Conservation (phyloP, 257 asterid species). For the Petunia secreta region DNA sequence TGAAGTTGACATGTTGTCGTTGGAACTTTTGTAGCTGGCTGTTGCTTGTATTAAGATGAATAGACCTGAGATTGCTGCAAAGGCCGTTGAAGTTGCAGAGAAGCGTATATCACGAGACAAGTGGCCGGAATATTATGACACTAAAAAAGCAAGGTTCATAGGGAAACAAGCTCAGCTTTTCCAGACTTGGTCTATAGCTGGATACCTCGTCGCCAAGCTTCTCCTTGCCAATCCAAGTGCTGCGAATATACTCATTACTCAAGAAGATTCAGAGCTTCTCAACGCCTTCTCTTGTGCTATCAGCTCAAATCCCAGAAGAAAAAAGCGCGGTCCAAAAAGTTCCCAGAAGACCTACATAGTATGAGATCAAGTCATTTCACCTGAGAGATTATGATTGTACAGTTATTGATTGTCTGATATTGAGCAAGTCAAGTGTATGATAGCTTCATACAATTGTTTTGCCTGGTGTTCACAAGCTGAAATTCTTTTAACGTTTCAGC, state of each 20-base stretch:
- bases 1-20: background rate
- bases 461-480: slow-evolving; percentile 20
- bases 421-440: slow-evolving; percentile 17
- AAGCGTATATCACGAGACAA: slow-evolving; percentile 60
- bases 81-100: slow-evolving; percentile 65
- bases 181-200: slow-evolving; percentile 82
- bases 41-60: slow-evolving; percentile 77
- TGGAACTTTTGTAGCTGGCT: slow-evolving; percentile 55
- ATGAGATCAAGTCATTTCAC: slow-evolving; percentile 30
- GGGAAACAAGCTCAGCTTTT: slow-evolving; percentile 67
- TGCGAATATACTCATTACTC: slow-evolving; percentile 55
- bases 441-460: slow-evolving; percentile 18
- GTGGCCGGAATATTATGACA: slow-evolving; percentile 82
- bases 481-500: slow-evolving; percentile 21
- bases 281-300: slow-evolving; percentile 71
- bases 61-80: slow-evolving; percentile 72
- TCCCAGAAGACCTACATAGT: slow-evolving; percentile 54
- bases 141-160: slow-evolving; percentile 63
- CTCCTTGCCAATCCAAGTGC: slow-evolving; percentile 58
- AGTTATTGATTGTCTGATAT: slow-evolving; percentile 1
- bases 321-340: slow-evolving; percentile 65
- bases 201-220: slow-evolving; percentile 67
- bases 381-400: slow-evolving; percentile 14
- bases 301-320: slow-evolving; percentile 57
- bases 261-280: slow-evolving; percentile 69